Evolutionary conservation across 345 rosid species (phyloP).

Genomic region (Lepidium aucheri): DNA sequence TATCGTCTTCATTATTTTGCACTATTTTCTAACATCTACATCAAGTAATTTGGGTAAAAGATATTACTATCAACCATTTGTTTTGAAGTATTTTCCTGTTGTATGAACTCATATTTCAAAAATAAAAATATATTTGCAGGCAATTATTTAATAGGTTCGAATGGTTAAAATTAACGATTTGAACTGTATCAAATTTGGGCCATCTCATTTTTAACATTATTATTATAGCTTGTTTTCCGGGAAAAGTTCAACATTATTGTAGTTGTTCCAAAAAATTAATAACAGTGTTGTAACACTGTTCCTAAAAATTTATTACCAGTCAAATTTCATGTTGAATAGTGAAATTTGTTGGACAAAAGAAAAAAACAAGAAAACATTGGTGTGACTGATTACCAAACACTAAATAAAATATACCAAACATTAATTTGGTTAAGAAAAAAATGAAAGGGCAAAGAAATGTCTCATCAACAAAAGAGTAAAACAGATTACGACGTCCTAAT

Average conservation of each 20-base stretch:
- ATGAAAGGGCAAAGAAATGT: constrained; percentile 8
- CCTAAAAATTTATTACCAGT: not conserved
- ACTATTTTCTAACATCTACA: no score
- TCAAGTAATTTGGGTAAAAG: no score
- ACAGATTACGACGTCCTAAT: not conserved
- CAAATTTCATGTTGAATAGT: not conserved
- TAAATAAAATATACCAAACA: not conserved
- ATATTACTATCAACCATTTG: no score
- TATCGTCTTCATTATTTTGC: no score
- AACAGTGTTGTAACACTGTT: not conserved
- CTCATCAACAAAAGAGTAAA: constrained; percentile 8
- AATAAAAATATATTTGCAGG: not conserved
- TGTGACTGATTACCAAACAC: constrained; percentile 22
- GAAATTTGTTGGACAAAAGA: not conserved
- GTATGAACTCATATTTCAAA: not conserved
- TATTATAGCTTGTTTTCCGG: no score
- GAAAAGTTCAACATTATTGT: no score
- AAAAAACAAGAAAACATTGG: constrained; percentile 13
- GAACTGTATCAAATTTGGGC: constrained; percentile 3
- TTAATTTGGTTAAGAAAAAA: not conserved
- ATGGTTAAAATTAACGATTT: not conserved
- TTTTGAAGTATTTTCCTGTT: not conserved
- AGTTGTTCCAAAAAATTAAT: no score
- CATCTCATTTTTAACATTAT: not conserved
- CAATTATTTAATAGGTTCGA: no score